Evolutionary conservation across 345 rosid genomes (phyloP).

Genomic region (Litchi chinensis): DNA sequence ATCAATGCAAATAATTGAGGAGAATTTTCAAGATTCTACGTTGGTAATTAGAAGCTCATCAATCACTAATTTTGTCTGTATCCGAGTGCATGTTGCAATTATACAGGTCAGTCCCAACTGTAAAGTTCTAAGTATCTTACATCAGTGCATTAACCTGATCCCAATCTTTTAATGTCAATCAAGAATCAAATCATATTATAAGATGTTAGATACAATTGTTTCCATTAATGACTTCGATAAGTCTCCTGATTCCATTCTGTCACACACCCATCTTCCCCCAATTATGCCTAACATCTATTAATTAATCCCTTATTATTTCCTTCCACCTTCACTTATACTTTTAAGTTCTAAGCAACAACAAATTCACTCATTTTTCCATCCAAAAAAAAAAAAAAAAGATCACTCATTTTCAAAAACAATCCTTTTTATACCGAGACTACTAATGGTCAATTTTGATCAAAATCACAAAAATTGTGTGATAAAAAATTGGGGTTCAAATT

Average conservation of each 20-base stretch:
- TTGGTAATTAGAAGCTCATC: conserved; percentile 1
- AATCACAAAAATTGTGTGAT: no score
- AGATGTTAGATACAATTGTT: not conserved
- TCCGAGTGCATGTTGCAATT: not conserved
- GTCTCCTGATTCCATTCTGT: not conserved
- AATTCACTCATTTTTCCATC: no score
- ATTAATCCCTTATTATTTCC: no score
- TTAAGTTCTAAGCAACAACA: no score
- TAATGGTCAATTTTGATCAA: no score
- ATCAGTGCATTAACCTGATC: not conserved
- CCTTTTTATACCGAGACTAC: no score
- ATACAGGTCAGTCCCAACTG: conserved; percentile 19
- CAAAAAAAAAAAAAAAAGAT: no score
- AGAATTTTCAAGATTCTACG: not conserved
- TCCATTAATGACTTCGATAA: not conserved
- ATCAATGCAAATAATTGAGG: conserved; percentile 14
- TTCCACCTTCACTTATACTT: no score
- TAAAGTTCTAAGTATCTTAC: not conserved
- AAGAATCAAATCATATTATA: not conserved
- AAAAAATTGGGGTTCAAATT: no score
- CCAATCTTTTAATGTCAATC: not conserved
- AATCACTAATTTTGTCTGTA: conserved; percentile 11
- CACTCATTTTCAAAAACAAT: no score
- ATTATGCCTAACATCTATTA: not conserved
- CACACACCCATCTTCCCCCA: not conserved